phyloP scores from a whole-genome alignment of 2,329 filamentous ascomycete species.

The Penicillium sp. region DNA sequence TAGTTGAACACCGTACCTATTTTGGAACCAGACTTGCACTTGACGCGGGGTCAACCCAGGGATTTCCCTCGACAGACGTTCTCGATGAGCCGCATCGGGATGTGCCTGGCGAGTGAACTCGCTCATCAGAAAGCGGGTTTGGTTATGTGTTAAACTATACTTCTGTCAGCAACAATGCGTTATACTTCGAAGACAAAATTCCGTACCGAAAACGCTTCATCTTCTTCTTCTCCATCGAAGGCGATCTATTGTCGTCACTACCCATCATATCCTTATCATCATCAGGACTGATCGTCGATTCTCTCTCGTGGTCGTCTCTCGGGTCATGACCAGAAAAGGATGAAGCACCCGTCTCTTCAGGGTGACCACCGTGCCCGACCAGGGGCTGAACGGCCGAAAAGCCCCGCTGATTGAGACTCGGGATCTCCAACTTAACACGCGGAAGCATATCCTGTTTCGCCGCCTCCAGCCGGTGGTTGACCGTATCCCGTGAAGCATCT shows the following conservation, averaged over 20 bases:
- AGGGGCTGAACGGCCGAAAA: conserved; percentile 13
- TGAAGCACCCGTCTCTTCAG: conserved; percentile 10
- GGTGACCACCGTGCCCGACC: conserved; percentile 11
- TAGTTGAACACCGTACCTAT: conserved; percentile 55
- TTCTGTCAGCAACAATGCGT: conserved; percentile 1
- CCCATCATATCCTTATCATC: conserved; percentile 25
- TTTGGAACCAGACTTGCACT: conserved; percentile 98
- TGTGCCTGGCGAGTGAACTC: conserved; percentile 93
- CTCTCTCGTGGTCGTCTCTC: conserved; percentile 15
- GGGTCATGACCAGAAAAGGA: conserved; percentile 10
- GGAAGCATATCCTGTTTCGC: conserved; percentile 18
- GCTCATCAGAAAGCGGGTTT: conserved; percentile 95
- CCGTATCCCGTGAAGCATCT: conserved; percentile 15
- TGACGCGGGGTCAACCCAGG: conserved; percentile 83
- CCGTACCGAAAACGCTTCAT: conserved; percentile 39
- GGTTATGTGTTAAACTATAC: conserved; percentile 76
- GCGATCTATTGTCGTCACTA: conserved; percentile 24
- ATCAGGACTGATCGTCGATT: conserved; percentile 21
- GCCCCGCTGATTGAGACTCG: conserved; percentile 17
- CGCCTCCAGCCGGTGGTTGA: conserved; percentile 11
- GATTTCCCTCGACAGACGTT: conserved; percentile 78
- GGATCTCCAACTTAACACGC: conserved; percentile 23
- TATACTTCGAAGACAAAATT: not conserved
- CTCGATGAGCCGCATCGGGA: conserved; percentile 81
- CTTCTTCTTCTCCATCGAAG: conserved; percentile 33